These are phyloP conservation scores for Trichosporon sp. DNA, from an alignment of 1,284 basidiomycete species.

Conservation along the genomic window DNA sequence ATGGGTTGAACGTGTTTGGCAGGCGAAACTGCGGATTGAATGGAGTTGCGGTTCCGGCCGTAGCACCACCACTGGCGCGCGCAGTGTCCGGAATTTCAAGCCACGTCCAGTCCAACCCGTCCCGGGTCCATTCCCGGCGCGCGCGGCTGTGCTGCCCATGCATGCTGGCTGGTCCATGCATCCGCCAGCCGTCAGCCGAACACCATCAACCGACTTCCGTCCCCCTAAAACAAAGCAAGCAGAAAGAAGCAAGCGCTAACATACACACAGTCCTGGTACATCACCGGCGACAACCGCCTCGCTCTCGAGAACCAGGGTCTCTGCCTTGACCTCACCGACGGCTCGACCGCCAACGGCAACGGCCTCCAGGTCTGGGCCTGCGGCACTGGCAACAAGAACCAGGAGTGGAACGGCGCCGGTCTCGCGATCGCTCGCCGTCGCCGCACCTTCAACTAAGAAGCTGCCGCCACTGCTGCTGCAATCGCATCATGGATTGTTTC, in stretches of 20 bases:
- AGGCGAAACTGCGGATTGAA: neutral
- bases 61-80: neutral
- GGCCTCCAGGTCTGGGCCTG: constrained; percentile 22
- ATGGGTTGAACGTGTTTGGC: neutral
- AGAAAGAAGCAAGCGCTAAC: neutral
- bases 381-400: constrained; percentile 34
- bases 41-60: neutral
- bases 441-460: constrained; percentile 8
- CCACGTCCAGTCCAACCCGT: neutral
- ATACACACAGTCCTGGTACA: constrained; percentile 19
- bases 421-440: constrained; percentile 2
- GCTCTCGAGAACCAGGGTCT: constrained; percentile 18
- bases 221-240: no score
- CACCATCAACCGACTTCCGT: no score
- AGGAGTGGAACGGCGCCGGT: constrained; percentile 27
- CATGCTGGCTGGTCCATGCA: neutral
- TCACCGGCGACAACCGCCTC: constrained; percentile 22
- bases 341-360: constrained; percentile 18
- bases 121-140: neutral
- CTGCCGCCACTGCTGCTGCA: no score
- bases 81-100: neutral
- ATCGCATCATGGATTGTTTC: no score
- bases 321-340: constrained; percentile 34
- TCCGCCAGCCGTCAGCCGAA: no score
- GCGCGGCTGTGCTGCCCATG: no score